Evolutionary conservation across 2,329 filamentous ascomycete genomes (phyloP), one percentile per base, ranked within the genome.

Genomic region (Colletotrichum tropicicola): DNA sequence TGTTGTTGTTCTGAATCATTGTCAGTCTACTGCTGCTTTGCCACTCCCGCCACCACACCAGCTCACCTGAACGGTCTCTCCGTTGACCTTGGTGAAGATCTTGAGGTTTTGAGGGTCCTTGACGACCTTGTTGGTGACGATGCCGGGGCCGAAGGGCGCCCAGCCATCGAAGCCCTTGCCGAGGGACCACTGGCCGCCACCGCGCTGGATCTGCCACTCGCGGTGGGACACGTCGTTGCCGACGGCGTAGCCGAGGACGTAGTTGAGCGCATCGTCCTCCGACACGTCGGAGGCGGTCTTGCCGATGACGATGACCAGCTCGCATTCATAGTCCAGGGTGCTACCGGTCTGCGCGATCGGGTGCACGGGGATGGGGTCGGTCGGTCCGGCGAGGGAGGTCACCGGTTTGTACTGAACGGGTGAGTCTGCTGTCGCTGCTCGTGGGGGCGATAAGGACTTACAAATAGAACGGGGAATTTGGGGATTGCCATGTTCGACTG

Each of bases 181-280:
- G 13, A 92, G 78, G 1, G 84, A 85, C 90, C 90, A 92, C 77
- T 93, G 91, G 1, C 89, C 85, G 15, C 89, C 89, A 15, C 89
- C 89, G 41, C 82, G 84, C 74, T 89, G 85, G 65, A 92, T 76
- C 77, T 93, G 91, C 89, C 91, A 94, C 68, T 92, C 90, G 41
- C 92, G 87, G 77, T 93, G 91, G 10, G 89, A 92, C n/a, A 95
- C 86, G 74, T 95, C 92, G 76, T 95, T 92, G 57, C 91, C 91
- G 32, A 92, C 85, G 2, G 89, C 83, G 73, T 94, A 94, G 5
- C 92, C 92, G 2, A 93, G 81, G 3, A 94, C 90, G 71, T 92
- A 89, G 55, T 89, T 80, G n/a, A 94, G 79, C 0, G 92, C 92
- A 21, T 86, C 77, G 2, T 82, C 80, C 77, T 92, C 89, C 1